phyloP scores from a whole-genome alignment of 768 basidiomycete genomes.

The Sutorius australiensis region DNA sequence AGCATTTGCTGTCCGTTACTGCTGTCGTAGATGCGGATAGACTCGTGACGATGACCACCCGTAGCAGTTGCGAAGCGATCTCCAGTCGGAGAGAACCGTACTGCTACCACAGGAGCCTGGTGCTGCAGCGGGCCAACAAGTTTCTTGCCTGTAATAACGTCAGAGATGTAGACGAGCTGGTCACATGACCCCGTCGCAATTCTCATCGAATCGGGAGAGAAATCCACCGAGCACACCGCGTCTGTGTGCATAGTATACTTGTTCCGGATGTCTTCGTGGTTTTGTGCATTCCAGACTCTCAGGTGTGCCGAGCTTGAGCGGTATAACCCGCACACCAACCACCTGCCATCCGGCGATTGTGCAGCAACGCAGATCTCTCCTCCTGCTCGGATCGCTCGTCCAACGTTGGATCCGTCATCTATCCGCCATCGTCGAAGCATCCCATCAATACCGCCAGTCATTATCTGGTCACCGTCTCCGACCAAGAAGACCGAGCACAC shows the following conservation, averaged over 20 bases:
- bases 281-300: not conserved
- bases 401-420: no score
- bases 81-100: slow-evolving; percentile 2
- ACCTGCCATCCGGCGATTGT: not conserved
- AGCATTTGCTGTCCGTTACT: not conserved
- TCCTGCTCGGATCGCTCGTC: no score
- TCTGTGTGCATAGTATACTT: not conserved
- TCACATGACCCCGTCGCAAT: not conserved
- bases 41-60: not conserved
- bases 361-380: no score
- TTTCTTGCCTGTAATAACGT: not conserved
- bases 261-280: not conserved
- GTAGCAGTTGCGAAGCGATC: slow-evolving; percentile 5
- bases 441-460: no score
- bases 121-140: not conserved
- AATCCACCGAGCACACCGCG: not conserved
- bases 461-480: no score
- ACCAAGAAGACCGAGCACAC: no score
- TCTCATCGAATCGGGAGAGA: not conserved
- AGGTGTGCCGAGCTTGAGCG: not conserved
- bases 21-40: not conserved
- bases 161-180: not conserved
- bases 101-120: not conserved
- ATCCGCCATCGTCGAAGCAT: no score
- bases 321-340: not conserved